Percentiles rank a stretch among this genome's conserved stretches.
Evolutionary conservation across 2,329 filamentous ascomycete genomes (phyloP).

Genomic region (Ophiocordyceps camponoti-leonardi): DNA sequence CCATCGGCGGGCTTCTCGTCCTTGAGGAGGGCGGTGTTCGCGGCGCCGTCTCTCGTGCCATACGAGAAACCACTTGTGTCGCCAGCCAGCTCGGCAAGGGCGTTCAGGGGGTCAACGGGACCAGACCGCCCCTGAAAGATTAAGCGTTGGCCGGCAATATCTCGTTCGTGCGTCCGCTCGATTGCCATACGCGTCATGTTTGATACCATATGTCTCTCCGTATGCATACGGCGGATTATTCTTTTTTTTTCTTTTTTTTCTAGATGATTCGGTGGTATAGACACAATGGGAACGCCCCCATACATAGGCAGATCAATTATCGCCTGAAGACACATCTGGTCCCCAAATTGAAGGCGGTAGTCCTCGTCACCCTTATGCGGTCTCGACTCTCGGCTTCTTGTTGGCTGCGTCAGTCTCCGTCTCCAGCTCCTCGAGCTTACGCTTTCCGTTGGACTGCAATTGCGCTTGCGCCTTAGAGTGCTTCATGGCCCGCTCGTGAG

Average conservation of each 20-base stretch:
- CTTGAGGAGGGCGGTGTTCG: constrained; percentile 58
- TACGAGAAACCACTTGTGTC: constrained; percentile 53
- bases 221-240: background rate
- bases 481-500: constrained; percentile 21
- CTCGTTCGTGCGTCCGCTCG: background rate
- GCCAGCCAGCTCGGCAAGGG: constrained; percentile 41
- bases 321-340: background rate
- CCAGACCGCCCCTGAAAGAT: constrained; percentile 4
- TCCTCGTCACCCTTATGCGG: constrained; percentile 6
- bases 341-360: background rate
- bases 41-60: constrained; percentile 47
- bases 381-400: constrained; percentile 29
- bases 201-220: background rate
- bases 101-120: constrained; percentile 19
- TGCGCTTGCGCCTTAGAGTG: constrained; percentile 6
- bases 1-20: constrained; percentile 55
- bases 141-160: background rate
- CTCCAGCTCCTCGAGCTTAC: constrained; percentile 22
- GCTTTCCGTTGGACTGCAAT: constrained; percentile 22
- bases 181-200: no score
- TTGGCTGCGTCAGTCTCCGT: constrained; percentile 10
- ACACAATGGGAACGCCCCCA: background rate
- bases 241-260: background rate
- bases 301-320: background rate
- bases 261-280: background rate